These are phyloP conservation scores for Rehmannia glutinosa DNA, from an alignment of 257 asterid genomes.

Conservation along the genomic window DNA sequence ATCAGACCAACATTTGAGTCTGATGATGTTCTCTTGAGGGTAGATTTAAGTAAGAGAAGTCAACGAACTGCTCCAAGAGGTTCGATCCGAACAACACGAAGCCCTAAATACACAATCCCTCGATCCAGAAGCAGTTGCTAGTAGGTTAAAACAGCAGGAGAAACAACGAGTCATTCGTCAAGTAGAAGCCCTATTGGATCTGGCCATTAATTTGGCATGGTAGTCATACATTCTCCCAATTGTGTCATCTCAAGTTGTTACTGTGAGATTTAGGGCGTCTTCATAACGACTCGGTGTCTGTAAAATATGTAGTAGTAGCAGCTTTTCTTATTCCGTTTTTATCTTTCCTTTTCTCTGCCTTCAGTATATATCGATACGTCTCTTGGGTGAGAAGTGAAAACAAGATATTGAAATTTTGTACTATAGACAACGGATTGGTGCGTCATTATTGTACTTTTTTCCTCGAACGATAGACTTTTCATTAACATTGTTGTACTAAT, in stretches of 20 bases:
- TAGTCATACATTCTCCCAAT: slow-evolving; percentile 36
- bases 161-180: slow-evolving; percentile 74
- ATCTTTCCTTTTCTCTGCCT: not conserved
- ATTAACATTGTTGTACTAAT: not conserved
- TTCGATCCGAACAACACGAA: slow-evolving; percentile 43
- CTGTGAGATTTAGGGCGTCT: too few relatives aligned
- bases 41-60: slow-evolving; percentile 84
- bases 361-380: not conserved
- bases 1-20: slow-evolving; percentile 53
- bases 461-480: too few relatives aligned
- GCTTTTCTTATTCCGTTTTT: not conserved
- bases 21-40: slow-evolving; percentile 75
- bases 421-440: too few relatives aligned
- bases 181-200: slow-evolving; percentile 70
- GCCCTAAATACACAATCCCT: slow-evolving; percentile 41
- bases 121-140: slow-evolving; percentile 80
- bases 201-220: slow-evolving; percentile 74
- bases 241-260: too few relatives aligned
- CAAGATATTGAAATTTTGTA: too few relatives aligned
- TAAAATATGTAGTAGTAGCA: slow-evolving; percentile 48
- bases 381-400: too few relatives aligned
- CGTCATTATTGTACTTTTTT: too few relatives aligned
- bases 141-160: slow-evolving; percentile 79
- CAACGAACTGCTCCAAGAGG: slow-evolving; percentile 67
- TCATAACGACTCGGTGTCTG: slow-evolving; percentile 67